phyloP scores from a whole-genome alignment of 2,329 filamentous ascomycete species.

The Verticillium nubilum region DNA sequence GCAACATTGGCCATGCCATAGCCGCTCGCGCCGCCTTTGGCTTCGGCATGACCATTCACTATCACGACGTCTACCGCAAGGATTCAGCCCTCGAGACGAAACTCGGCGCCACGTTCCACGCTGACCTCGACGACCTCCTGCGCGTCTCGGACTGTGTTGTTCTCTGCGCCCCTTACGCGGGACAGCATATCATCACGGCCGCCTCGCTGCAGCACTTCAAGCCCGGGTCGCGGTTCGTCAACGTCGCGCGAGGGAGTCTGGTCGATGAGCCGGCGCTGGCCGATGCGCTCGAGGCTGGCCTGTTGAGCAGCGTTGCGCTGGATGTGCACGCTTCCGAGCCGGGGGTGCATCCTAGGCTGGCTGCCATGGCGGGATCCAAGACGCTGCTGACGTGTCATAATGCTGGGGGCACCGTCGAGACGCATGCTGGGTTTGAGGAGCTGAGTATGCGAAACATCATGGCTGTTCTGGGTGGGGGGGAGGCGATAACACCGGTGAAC shows the following conservation, averaged over 20 bases:
- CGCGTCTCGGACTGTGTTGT: conserved; percentile 52
- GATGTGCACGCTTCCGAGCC: conserved; percentile 63
- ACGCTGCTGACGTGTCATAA: conserved; percentile 63
- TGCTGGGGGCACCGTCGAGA: conserved; percentile 61
- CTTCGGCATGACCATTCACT: conserved; percentile 63
- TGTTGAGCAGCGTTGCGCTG: conserved; percentile 48
- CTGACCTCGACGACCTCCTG: conserved; percentile 46
- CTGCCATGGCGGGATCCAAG: conserved; percentile 31
- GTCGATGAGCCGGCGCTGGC: conserved; percentile 61
- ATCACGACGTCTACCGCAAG: conserved; percentile 54
- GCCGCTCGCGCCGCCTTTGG: conserved; percentile 45
- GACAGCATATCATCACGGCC: conserved; percentile 36
- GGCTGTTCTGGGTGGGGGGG: conserved; percentile 45
- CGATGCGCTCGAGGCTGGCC: conserved; percentile 47
- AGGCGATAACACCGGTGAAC: conserved; percentile 59
- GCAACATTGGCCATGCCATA: conserved; percentile 59
- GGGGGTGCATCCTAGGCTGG: conserved; percentile 39
- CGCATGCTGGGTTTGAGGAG: conserved; percentile 61
- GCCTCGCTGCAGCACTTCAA: conserved; percentile 45
- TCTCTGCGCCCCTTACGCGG: conserved; percentile 51
- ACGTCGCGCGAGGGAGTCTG: conserved; percentile 59
- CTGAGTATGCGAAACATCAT: conserved; percentile 63
- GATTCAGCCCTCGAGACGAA: conserved; percentile 31
- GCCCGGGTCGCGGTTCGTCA: conserved; percentile 54
- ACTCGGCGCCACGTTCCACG: conserved; percentile 43